A percentile compares a stretch with the other conserved stretches of the same genome.
phyloP scores from a whole-genome alignment of 2,329 filamentous ascomycete species.

The Fusarium nanum region DNA sequence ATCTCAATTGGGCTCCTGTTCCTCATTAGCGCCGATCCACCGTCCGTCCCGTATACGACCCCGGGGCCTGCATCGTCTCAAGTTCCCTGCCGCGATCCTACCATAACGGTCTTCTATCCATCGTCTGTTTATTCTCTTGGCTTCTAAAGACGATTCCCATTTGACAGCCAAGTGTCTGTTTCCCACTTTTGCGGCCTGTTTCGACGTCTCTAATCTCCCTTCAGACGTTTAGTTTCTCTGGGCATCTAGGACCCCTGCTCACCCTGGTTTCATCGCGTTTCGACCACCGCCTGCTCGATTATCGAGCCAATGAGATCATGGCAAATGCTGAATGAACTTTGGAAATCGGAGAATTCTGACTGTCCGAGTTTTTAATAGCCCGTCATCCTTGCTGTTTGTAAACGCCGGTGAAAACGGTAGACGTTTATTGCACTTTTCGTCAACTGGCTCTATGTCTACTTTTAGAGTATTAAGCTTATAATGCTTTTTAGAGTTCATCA shows the following conservation, averaged over 20 bases:
- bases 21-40: background rate
- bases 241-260: background rate
- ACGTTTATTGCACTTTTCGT: too few relatives aligned
- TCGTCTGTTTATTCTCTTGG: background rate
- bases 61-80: background rate
- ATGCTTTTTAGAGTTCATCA: too few relatives aligned
- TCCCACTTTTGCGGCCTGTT: background rate
- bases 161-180: background rate
- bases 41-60: background rate
- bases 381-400: background rate
- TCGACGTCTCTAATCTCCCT: constrained; percentile 3
- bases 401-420: background rate
- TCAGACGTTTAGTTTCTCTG: constrained; percentile 19
- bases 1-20: background rate
- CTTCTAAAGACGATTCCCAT: background rate
- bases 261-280: constrained; percentile 16
- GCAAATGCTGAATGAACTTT: background rate
- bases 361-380: background rate
- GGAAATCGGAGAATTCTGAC: background rate
- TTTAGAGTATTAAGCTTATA: background rate
- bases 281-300: background rate
- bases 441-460: background rate
- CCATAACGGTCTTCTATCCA: background rate
- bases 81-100: background rate
- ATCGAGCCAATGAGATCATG: background rate